Conservation (phyloP, 805 yeast species). For the Jamesozyma hellenica region DNA sequence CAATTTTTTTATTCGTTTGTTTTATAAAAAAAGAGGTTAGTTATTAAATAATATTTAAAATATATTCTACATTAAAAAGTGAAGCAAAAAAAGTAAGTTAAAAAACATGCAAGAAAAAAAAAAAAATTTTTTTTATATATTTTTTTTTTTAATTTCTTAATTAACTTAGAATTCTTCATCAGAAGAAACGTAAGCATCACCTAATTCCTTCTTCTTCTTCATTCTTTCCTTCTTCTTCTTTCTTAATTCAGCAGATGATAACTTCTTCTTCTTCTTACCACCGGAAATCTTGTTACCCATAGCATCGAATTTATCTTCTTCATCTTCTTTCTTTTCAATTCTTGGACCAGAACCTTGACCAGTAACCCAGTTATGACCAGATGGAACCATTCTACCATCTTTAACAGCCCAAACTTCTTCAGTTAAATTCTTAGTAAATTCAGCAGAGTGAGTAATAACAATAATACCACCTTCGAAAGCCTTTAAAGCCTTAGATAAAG, state of each 20-base stretch:
- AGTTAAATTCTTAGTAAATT: constrained; percentile 97
- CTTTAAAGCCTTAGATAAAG: constrained; percentile 97
- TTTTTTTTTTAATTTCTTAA: background rate
- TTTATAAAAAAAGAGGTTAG: background rate
- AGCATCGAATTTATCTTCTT: constrained; percentile 98
- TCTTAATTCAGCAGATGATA: constrained; percentile 98
- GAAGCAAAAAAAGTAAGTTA: background rate
- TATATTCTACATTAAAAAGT: constrained; percentile 1
- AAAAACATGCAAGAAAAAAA: background rate
- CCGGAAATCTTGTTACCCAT: constrained; percentile 99
- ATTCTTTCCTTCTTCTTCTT: constrained; percentile 99
- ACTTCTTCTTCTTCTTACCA: constrained; percentile 93
- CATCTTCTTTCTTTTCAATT: constrained; percentile 89
- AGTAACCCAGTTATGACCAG: constrained; percentile 99
- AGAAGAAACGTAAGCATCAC: constrained; percentile 98
- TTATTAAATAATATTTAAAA: background rate
- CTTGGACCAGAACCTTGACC: constrained; percentile 99
- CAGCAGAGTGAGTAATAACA: constrained; percentile 99
- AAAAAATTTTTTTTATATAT: background rate
- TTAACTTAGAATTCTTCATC: constrained; percentile 57
- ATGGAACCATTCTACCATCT: constrained; percentile 98
- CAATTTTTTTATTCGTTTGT: background rate
- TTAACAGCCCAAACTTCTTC: constrained; percentile 99
- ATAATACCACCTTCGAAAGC: constrained; percentile 99
- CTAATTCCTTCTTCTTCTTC: constrained; percentile 99